Conservation (phyloP, 129 eudicot species). For the Ambrosia trifida region DNA sequence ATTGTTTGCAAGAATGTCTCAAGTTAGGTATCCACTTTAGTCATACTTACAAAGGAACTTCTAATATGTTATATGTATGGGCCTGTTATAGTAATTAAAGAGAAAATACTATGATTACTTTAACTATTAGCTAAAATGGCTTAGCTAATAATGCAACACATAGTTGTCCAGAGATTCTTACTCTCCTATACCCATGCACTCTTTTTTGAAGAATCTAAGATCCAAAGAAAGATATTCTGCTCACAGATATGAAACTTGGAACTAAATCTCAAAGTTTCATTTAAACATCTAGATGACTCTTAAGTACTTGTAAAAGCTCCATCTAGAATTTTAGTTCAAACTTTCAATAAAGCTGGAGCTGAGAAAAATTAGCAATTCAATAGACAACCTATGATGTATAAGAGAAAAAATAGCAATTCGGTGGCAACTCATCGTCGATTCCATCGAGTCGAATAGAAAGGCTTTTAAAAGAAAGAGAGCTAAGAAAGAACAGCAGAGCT, state of each 20-base stretch:
- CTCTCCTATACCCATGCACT: slow-evolving; percentile 75
- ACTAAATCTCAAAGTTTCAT: slow-evolving; percentile 10
- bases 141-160: background rate
- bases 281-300: slow-evolving; percentile 2
- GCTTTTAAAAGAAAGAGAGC: too few relatives aligned
- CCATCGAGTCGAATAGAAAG: too few relatives aligned
- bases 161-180: slow-evolving; percentile 22
- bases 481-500: too few relatives aligned
- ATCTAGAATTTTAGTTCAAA: background rate
- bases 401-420: too few relatives aligned
- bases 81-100: background rate
- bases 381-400: slow-evolving; percentile 9
- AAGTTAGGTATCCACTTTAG: background rate
- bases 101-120: slow-evolving; percentile 1
- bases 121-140: slow-evolving; percentile 5
- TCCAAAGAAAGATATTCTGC: slow-evolving; percentile 84
- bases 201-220: slow-evolving; percentile 91
- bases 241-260: slow-evolving; percentile 29
- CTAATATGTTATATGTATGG: background rate
- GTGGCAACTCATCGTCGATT: too few relatives aligned
- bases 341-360: slow-evolving; percentile 4
- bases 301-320: background rate
- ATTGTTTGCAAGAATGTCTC: background rate
- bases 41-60: background rate
- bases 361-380: slow-evolving; percentile 1